These are phyloP conservation scores for Coemansia sp. DNA, from an alignment of 192 early-diverging fungal genomes.

Conservation along the genomic window DNA sequence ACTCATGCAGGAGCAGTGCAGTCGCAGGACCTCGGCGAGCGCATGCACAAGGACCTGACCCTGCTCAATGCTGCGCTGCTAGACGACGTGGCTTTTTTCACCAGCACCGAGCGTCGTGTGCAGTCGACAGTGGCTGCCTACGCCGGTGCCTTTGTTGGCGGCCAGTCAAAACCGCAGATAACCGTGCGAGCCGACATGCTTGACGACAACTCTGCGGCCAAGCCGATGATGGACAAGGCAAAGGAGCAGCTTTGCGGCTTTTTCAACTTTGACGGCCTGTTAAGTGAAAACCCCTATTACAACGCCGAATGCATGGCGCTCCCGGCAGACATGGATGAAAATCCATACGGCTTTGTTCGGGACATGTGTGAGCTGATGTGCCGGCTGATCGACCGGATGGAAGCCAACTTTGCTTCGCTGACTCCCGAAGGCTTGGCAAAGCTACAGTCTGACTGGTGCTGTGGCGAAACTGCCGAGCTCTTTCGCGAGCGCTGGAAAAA, in stretches of 20 bases:
- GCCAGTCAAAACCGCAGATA: conserved; percentile 56
- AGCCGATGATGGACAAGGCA: conserved; percentile 88
- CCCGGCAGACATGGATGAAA: conserved; percentile 36
- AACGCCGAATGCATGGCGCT: conserved; percentile 16
- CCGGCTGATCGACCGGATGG: conserved; percentile 71
- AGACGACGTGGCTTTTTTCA: conserved; percentile 83
- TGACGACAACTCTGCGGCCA: conserved; percentile 92
- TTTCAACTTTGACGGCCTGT: conserved; percentile 54
- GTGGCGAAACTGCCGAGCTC: conserved; percentile 77
- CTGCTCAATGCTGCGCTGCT: conserved; percentile 86
- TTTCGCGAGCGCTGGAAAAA: conserved; percentile 98
- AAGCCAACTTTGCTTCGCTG: conserved; percentile 67
- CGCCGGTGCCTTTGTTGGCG: conserved; percentile 53
- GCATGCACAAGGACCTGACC: conserved; percentile 85
- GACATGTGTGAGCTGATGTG: conserved; percentile 72
- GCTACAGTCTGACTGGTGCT: conserved; percentile 84
- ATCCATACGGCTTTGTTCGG: conserved; percentile 57
- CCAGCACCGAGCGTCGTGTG: conserved; percentile 85
- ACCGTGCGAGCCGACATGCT: conserved; percentile 85
- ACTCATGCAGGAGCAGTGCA: conserved; percentile 93
- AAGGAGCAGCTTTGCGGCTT: conserved; percentile 73
- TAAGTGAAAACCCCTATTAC: conserved; percentile 31
- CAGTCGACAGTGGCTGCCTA: conserved; percentile 76
- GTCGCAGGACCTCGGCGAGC: conserved; percentile 87
- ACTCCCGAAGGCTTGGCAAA: conserved; percentile 55